Percentiles rank a stretch among this genome's conserved stretches.
Evolutionary conservation across 352 stramenopile species (phyloP).

Genomic region (Phytopythium sindhum): DNA sequence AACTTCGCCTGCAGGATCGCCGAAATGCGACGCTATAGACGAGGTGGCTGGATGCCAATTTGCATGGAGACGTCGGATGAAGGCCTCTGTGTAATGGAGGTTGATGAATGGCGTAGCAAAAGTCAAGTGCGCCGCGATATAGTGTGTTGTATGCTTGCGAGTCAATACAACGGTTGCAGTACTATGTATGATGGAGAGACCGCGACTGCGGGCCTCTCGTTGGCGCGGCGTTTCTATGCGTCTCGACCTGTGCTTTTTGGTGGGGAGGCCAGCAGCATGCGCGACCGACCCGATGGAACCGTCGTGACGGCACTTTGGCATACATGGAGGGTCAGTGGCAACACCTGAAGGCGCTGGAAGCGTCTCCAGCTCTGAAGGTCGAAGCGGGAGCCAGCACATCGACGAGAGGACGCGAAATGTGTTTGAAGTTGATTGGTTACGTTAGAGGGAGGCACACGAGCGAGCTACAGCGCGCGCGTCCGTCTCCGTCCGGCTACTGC

Average conservation of each 20-base stretch:
- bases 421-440: constrained; percentile 8
- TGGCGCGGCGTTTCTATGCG: background rate
- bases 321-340: background rate
- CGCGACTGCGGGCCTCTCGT: background rate
- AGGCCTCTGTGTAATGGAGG: too few species aligned
- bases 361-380: background rate
- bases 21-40: too few species aligned
- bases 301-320: too few species aligned
- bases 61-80: too few species aligned
- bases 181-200: background rate
- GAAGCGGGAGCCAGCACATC: background rate
- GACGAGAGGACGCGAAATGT: background rate
- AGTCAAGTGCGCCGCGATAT: background rate
- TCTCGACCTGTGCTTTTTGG: background rate
- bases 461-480: background rate
- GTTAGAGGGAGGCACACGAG: background rate
- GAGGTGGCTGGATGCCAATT: too few species aligned
- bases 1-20: too few species aligned
- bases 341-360: background rate
- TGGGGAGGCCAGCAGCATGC: background rate
- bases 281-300: too few species aligned
- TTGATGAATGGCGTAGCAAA: background rate
- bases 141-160: too few species aligned
- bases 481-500: background rate
- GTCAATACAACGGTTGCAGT: background rate